Evolutionary conservation across 306 rosid species (phyloP).

Genomic region (Pyrus bretschneideri): DNA sequence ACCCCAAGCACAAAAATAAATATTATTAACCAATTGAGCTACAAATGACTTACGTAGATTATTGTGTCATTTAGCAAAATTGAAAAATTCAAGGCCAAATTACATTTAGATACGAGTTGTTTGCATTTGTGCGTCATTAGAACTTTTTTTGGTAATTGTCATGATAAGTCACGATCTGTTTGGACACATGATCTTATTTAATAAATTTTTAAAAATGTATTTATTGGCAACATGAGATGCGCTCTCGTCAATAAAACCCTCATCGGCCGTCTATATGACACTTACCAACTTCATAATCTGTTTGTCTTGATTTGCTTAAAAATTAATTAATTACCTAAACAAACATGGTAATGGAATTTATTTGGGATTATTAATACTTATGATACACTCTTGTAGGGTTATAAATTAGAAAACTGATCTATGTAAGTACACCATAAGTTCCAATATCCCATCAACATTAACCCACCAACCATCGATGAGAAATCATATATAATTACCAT

Average conservation of each 20-base stretch:
- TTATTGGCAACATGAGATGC: not conserved
- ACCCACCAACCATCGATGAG: conserved; percentile 1
- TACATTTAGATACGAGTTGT: no score
- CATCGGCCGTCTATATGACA: conserved; percentile 1
- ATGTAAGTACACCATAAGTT: not conserved
- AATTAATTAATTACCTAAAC: not conserved
- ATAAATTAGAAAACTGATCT: not conserved
- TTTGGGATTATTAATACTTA: not conserved
- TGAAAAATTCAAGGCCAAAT: no score
- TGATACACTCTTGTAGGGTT: not conserved
- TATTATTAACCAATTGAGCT: no score
- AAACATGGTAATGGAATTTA: not conserved
- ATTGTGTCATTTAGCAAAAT: no score
- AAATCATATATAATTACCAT: no score
- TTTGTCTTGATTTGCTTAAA: not conserved
- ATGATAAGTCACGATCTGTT: not conserved
- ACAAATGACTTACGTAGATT: no score
- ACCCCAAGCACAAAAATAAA: no score
- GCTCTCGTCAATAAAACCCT: conserved; percentile 7
- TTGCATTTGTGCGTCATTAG: not conserved
- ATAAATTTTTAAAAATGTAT: no score
- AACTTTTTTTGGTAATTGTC: not conserved
- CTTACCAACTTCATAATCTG: conserved; percentile 18
- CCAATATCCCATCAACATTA: not conserved
- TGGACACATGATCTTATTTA: not conserved